A percentile compares a stretch with the other conserved stretches of the same genome.
These are phyloP conservation scores for Pterocarpus macrocarpus DNA, from an alignment of 306 rosid species.

Conservation along the genomic window DNA sequence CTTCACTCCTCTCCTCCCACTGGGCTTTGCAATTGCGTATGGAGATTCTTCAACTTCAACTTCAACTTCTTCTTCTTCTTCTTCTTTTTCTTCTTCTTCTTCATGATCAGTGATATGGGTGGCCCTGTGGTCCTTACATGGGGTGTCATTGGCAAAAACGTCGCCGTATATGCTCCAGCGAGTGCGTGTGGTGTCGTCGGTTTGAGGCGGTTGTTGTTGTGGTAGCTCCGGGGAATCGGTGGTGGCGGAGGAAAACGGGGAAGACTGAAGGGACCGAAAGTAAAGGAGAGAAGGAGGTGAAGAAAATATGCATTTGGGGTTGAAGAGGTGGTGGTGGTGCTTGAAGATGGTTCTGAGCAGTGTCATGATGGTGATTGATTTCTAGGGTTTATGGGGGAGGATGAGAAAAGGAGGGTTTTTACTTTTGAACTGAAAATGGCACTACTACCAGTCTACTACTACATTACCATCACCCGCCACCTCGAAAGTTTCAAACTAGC, in stretches of 20 bases:
- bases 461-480: background rate
- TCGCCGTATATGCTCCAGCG: conserved; percentile 64
- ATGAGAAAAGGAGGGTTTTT: background rate
- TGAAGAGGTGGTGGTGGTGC: conserved; percentile 50
- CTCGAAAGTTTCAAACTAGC: background rate
- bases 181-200: background rate
- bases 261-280: conserved; percentile 16
- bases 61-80: conserved; percentile 21
- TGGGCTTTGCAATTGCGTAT: background rate
- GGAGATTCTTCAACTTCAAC: conserved; percentile 2
- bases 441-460: too few relatives aligned
- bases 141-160: conserved; percentile 6
- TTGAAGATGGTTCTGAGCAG: conserved; percentile 60
- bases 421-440: background rate
- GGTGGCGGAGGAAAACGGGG: background rate
- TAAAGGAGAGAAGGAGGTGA: conserved; percentile 37
- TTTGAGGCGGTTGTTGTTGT: background rate
- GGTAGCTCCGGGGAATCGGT: background rate
- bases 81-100: too few relatives aligned
- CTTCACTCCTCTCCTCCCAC: conserved; percentile 37
- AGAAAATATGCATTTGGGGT: conserved; percentile 19
- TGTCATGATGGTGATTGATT: conserved; percentile 55
- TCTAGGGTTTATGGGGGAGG: conserved; percentile 20
- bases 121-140: conserved; percentile 25
- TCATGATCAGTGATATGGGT: conserved; percentile 17